Conservation (phyloP, 768 basidiomycete genomes). For the Dendrothele bispora region DNA sequence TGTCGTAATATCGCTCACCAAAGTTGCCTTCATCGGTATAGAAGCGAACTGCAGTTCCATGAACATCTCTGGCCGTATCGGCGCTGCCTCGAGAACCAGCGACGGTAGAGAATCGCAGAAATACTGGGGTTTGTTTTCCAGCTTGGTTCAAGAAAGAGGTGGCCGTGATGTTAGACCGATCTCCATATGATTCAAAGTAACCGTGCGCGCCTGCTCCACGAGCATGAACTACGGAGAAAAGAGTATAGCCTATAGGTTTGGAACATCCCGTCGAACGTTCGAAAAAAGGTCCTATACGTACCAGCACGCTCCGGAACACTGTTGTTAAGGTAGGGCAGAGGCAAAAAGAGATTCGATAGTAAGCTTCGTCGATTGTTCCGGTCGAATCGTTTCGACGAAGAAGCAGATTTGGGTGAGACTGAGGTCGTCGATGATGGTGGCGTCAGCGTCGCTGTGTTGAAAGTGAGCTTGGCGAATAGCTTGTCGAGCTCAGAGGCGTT, state of each 20-base stretch:
- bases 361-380: too few relatives aligned
- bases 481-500: constrained; percentile 43
- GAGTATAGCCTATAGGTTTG: too few relatives aligned
- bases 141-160: constrained; percentile 78
- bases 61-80: constrained; percentile 79
- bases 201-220: constrained; percentile 83
- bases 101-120: constrained; percentile 86
- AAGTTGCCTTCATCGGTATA: constrained; percentile 87
- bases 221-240: constrained; percentile 36
- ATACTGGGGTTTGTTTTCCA: constrained; percentile 69
- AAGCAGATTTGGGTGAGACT: too few relatives aligned
- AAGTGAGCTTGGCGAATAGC: constrained; percentile 46
- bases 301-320: constrained; percentile 1
- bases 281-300: neutral
- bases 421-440: too few relatives aligned
- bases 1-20: neutral
- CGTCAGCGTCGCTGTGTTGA: too few relatives aligned
- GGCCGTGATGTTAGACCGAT: constrained; percentile 69
- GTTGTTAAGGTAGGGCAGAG: too few relatives aligned
- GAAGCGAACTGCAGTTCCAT: constrained; percentile 84
- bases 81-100: constrained; percentile 81
- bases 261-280: neutral
- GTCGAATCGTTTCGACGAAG: too few relatives aligned
- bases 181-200: constrained; percentile 73
- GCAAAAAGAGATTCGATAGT: too few relatives aligned